Percentiles rank a stretch among this genome's conserved stretches.
Conservation (phyloP, 208 protist species). For the Acanthamoeba castellanii region DNA sequence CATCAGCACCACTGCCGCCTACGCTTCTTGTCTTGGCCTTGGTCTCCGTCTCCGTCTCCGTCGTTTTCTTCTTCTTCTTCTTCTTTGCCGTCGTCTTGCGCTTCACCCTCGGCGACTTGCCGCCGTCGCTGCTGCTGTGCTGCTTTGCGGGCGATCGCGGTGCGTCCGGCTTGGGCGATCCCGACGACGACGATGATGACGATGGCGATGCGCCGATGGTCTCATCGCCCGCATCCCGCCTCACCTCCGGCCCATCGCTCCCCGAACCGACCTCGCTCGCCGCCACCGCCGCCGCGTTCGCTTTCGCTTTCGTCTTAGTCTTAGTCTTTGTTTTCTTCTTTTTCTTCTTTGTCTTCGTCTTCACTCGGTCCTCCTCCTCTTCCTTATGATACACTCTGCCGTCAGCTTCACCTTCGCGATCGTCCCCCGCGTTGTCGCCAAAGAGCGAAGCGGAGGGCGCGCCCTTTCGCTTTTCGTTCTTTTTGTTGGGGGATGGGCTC, state of each 20-base stretch:
- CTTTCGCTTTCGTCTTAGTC: neutral
- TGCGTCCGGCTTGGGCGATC: neutral
- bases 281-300: neutral
- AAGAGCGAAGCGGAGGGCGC: neutral
- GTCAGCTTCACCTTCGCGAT: neutral
- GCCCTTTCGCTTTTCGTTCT: constrained; percentile 9
- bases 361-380: neutral
- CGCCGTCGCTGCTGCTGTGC: no score
- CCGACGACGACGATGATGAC: neutral
- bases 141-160: neutral
- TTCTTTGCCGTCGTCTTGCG: neutral
- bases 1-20: no score
- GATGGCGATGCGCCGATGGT: neutral
- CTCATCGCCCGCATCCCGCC: neutral
- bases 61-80: constrained; percentile 17
- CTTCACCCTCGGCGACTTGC: neutral
- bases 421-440: neutral
- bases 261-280: neutral
- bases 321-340: neutral
- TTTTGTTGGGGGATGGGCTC: neutral
- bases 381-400: neutral
- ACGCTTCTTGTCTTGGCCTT: neutral
- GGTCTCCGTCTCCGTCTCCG: neutral
- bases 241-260: neutral
- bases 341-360: neutral